Evolutionary conservation across 2,329 filamentous ascomycete species (phyloP), one percentile per base, ranked within the genome.

Genomic region (Celoporthe dispersa): DNA sequence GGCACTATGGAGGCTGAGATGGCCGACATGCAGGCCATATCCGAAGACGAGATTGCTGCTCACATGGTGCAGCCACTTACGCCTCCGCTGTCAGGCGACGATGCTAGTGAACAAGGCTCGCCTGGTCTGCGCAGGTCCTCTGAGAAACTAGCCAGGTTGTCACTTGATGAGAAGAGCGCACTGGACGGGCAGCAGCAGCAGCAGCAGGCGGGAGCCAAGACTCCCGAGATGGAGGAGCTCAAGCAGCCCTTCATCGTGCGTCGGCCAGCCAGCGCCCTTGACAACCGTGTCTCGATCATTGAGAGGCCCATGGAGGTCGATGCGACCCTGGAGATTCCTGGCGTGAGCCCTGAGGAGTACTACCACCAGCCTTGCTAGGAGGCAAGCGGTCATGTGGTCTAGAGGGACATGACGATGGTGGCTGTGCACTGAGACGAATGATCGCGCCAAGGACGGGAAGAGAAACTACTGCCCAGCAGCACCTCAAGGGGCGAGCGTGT

Each of bases 301-400:
- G 70, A 71, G 14, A 68, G 63, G 64, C 66, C 69, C 25, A 71
- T 71, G 70, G 71, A 69, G 25, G 68, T 72, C 19, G 70, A 72
- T 55, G 65, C 66, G 31, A 68, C 35, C 37, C 31, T 68, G 70
- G 70, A 70, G 48, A 64, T 53, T 11, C 37, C 61, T 53, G 63
- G 64, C 16, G 67, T 59, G n/a, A 70, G 61, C 22, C 70, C 70
- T 22, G 70, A 72, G 68, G 68, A 72, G 22, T 72, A 55, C 33
- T 72, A 72, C 44, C 69, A 72, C 61, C 69, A 68, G 33, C 14
- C 6, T 41, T 19, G 14, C 44, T 55, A 55, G 59, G 6, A 37
- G 28, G n/a, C 28, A 25, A 53, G 59, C 16, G 9, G 28, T 19
- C 53, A 22, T 31, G 39, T 51, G 28, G 22, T n/a, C 44, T 9